Evolutionary conservation across 352 stramenopile species (phyloP), one percentile per base, ranked within the genome.

Genomic region (Phytophthora quininea): DNA sequence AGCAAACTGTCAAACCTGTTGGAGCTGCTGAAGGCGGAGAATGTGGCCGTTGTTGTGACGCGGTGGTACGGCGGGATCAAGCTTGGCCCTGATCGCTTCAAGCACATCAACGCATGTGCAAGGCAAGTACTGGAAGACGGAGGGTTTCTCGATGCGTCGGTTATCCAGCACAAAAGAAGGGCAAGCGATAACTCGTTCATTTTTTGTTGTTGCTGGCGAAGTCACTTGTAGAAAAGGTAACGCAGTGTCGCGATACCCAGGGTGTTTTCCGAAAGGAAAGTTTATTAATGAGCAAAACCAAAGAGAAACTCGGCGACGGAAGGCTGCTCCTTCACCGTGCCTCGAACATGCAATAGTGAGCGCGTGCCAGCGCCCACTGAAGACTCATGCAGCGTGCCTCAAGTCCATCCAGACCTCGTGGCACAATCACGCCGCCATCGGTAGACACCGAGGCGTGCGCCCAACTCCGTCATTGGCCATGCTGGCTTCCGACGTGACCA

Each of bases 21-120:
- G 6, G 86, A 96, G 59, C 79, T 96, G 42, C 85, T 85, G 3
- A 85, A 90, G 24, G 88, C 77, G 0, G 79, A 94, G 58, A 93
- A 95, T 58, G 84, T 94, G 40, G 87, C 87, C 2, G 86, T 96
- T 6, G 78, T 96, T 19, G 88, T 96, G 40, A 93, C 88, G 48
- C 70, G 89, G 38, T 96, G 89, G 89, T 96, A 89, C 52, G 89
- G 89, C 19, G 89, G 89, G 54, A 88, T 96, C 29, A 67, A 89
- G 15, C 73, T 96, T 24, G 89, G 89, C 3, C 86, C 89, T n/a
- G 89, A 96, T 53, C 80, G 89, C 1, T 96, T 96, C 72, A 93
- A 92, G 53, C 89, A 96, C 67, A 96, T 96, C 53, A 91, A 84
- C 57, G 85, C 83, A 3, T 75, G 66, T 40, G 84, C 88, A 9